These are phyloP conservation scores for Penicillium fuscoglaucum DNA, from an alignment of 2,329 filamentous ascomycete species.

Conservation along the genomic window DNA sequence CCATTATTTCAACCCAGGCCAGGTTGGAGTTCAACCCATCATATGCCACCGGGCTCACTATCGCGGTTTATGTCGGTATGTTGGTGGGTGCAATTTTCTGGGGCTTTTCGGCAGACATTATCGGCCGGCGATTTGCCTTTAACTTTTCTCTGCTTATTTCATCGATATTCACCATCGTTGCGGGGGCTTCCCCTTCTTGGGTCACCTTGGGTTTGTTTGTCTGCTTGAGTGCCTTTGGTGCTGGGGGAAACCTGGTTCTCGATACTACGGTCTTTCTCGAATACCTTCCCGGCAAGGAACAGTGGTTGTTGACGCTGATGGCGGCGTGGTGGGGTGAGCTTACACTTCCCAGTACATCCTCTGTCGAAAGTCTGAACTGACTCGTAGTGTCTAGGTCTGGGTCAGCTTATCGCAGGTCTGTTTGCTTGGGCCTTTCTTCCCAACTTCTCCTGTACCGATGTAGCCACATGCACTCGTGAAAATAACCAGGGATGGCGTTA, in stretches of 20 bases:
- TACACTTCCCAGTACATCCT: not conserved
- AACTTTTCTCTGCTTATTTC: constrained; percentile 66
- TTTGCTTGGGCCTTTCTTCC: constrained; percentile 55
- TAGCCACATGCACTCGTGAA: constrained; percentile 48
- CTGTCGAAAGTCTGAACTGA: not conserved
- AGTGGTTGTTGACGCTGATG: constrained; percentile 56
- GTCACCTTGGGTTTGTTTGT: constrained; percentile 64
- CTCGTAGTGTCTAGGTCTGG: constrained; percentile 28
- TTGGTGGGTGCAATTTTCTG: constrained; percentile 60
- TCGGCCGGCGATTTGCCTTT: constrained; percentile 68
- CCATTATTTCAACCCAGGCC: constrained; percentile 30
- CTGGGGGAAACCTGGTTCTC: constrained; percentile 63
- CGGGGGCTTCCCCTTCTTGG: constrained; percentile 68
- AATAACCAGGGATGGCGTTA: constrained; percentile 62
- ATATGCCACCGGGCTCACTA: constrained; percentile 38
- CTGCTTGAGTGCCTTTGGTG: constrained; percentile 63
- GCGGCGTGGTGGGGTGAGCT: constrained; percentile 37
- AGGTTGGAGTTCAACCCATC: constrained; percentile 30
- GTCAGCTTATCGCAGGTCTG: constrained; percentile 54
- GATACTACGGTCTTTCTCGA: constrained; percentile 63
- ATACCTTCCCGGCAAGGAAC: constrained; percentile 57
- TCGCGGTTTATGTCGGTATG: constrained; percentile 46
- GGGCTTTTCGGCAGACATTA: constrained; percentile 67
- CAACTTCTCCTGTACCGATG: constrained; percentile 51
- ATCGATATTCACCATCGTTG: constrained; percentile 62